phyloP scores from a whole-genome alignment of 1,139 yeast species.

The Suzukiozyma palmioleophila region DNA sequence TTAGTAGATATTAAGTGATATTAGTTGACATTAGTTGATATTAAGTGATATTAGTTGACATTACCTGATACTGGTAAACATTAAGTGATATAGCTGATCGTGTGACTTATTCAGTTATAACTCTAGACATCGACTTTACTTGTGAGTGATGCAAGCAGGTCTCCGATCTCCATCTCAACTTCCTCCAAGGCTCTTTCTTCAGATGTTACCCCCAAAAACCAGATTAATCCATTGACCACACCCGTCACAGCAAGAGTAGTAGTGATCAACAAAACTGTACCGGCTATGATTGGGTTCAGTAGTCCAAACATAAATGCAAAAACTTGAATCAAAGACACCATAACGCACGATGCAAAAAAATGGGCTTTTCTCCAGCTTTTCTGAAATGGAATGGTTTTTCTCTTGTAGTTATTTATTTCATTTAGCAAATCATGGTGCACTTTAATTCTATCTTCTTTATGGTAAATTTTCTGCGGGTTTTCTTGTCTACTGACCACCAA shows the following conservation, averaged over 20 bases:
- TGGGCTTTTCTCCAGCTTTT: slow-evolving; percentile 61
- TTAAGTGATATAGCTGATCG: too few species aligned
- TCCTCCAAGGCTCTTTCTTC: slow-evolving; percentile 78
- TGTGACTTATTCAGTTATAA: neutral
- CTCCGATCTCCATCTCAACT: slow-evolving; percentile 56
- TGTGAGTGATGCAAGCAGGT: slow-evolving; percentile 21
- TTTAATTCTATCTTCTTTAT: slow-evolving; percentile 20
- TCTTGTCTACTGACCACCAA: slow-evolving; percentile 19
- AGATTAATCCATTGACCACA: slow-evolving; percentile 70
- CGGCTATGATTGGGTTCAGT: slow-evolving; percentile 21
- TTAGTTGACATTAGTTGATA: too few species aligned
- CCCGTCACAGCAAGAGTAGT: slow-evolving; percentile 61
- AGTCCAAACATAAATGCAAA: slow-evolving; percentile 53
- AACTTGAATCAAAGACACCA: slow-evolving; percentile 34
- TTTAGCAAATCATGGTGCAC: slow-evolving; percentile 54
- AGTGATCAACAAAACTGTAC: slow-evolving; percentile 51
- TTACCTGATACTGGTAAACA: too few species aligned
- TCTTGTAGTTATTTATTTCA: slow-evolving; percentile 53
- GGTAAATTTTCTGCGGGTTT: slow-evolving; percentile 5
- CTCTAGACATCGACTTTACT: neutral
- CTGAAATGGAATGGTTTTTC: slow-evolving; percentile 55
- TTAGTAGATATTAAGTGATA: too few species aligned
- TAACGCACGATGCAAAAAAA: slow-evolving; percentile 51
- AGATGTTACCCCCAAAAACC: slow-evolving; percentile 70
- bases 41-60: too few species aligned